These are phyloP conservation scores for Vigna radiata DNA, from an alignment of 306 rosid species.

Conservation along the genomic window DNA sequence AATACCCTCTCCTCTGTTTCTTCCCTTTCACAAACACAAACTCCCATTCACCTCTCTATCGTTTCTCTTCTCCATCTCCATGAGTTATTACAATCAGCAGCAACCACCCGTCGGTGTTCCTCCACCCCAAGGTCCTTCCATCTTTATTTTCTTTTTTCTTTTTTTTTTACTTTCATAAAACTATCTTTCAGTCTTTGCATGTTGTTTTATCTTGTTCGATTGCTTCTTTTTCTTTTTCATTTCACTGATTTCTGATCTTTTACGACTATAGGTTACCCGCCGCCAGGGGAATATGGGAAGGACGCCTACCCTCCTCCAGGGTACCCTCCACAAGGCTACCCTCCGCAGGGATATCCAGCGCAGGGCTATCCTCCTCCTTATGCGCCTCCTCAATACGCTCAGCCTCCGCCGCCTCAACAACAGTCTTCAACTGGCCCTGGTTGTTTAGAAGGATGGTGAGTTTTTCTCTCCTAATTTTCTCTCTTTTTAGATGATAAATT, in stretches of 20 bases:
- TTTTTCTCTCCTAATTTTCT: neutral
- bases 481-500: too few species aligned
- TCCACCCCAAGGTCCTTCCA: slow-evolving; percentile 75
- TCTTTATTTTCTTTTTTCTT: neutral
- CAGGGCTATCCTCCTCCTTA: slow-evolving; percentile 75
- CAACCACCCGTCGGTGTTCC: slow-evolving; percentile 95
- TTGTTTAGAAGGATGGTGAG: slow-evolving; percentile 82
- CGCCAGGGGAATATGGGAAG: slow-evolving; percentile 60
- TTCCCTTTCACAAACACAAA: neutral
- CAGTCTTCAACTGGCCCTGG: slow-evolving; percentile 48
- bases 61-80: neutral
- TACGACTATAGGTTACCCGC: slow-evolving; percentile 72
- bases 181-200: slow-evolving; percentile 9
- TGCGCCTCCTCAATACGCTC: slow-evolving; percentile 89
- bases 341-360: slow-evolving; percentile 70
- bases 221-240: neutral
- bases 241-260: neutral
- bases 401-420: slow-evolving; percentile 69
- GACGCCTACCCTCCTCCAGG: slow-evolving; percentile 83
- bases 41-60: too few species aligned
- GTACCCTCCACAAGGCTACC: slow-evolving; percentile 70
- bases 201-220: neutral
- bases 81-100: slow-evolving; percentile 89
- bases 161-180: too few species aligned
- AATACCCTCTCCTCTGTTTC: neutral